Evolutionary conservation across 2,329 filamentous ascomycete genomes (phyloP).

Genomic region (Fusarium sp.): DNA sequence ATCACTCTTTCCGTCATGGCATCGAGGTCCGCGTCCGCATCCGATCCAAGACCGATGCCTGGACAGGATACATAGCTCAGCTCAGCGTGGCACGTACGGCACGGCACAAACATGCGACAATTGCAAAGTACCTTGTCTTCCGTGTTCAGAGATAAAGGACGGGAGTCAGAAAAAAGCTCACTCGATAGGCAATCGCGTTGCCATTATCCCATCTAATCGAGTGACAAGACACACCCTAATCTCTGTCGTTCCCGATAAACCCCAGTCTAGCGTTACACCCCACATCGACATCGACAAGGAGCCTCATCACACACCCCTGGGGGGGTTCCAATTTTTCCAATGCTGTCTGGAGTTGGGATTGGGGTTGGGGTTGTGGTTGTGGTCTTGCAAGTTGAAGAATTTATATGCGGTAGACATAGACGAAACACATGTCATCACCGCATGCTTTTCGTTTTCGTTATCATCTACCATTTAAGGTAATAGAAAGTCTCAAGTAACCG

Average conservation of each 20-base stretch:
- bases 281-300: constrained; percentile 12
- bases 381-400: background rate
- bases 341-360: background rate
- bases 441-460: background rate
- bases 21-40: constrained; percentile 13
- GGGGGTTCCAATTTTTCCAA: background rate
- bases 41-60: constrained; percentile 19
- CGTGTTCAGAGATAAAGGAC: constrained; percentile 14
- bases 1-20: constrained; percentile 26
- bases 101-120: constrained; percentile 9
- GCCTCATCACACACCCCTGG: constrained; percentile 17
- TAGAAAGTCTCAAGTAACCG: background rate
- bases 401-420: no score
- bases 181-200: constrained; percentile 31
- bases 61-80: constrained; percentile 3
- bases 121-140: constrained; percentile 12
- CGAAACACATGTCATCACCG: background rate
- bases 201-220: constrained; percentile 39
- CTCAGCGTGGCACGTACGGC: background rate
- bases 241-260: constrained; percentile 38
- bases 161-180: constrained; percentile 20
- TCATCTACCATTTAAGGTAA: background rate
- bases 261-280: constrained; percentile 29
- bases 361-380: background rate
- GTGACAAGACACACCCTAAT: constrained; percentile 33